Base-by-base conservation (phyloP, 495 filamentous ascomycete species). In the Hypoxylon cercidicola region DNA sequence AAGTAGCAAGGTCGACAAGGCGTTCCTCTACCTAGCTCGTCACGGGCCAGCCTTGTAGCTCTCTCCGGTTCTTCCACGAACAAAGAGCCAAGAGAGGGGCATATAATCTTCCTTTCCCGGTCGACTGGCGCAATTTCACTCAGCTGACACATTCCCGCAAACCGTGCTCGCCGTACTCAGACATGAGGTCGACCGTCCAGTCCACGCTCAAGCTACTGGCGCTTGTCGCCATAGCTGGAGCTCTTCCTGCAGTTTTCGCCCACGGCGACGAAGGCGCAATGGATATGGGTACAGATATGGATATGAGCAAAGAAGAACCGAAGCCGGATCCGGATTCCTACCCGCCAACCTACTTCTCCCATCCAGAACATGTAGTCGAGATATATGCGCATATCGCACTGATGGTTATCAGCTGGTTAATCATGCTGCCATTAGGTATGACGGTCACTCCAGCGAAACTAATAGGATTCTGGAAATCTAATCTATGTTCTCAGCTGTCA, bases 361-460 rank as follows among this genome's bases (percentile, higher is more conserved):
- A 90, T 62, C 75, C 81, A 4, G 87, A 90, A 34, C 84, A 92
- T 68, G 81, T 81, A 30, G 81, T 82, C 6, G 78, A 88, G 51
- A 90, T 99, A 69, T 79, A 90, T 45, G 87, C 83, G 28, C 95
- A 99, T 72, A 92, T 97, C 43, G 79, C 75, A 3, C 78, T 96
- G 39, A 96, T 97, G 91, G 78, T 88, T 13, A 32, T 91, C 15
- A 87, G 82, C 12, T 99, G 95, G 95, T 83, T 93, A 46, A 86
- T 97, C 47, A 69, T 97, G 50, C 82, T 99, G 49, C 94, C 95
- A 28, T 77, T 89, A 69, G 88, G 93, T 96, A 81, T 75, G 88
- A 75, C 32, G 28, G 32, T n/a, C 50, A n/a, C 23, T 7, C 21
- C 35, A 30, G 16, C 0, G 3, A 18, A 4, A 45, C 11, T 53